Base-by-base conservation (phyloP, 2,329 filamentous ascomycete genomes). In the Penicillium frequentans region DNA sequence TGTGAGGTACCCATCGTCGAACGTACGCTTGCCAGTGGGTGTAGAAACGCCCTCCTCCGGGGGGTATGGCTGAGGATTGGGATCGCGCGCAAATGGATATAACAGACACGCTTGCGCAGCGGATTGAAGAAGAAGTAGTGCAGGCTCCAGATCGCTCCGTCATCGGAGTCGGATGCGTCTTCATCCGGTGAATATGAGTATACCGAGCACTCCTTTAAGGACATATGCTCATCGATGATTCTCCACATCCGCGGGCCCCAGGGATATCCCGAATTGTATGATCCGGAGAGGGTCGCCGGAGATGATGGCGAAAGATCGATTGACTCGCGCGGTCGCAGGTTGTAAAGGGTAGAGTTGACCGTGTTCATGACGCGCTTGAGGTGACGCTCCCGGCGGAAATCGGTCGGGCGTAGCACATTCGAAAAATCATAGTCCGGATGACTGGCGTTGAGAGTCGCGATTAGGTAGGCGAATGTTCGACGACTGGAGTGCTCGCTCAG, bases 121-220 rank as follows among this genome's bases (percentile, higher is more conserved):
- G 93, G 93, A 81, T 96, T 97, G 83, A 97, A 98, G 75, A 98
- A 96, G 80, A 99, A 96, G 76, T 96, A 97, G 74, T 98, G 93
- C 61, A 93, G 83, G 49, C 90, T 92, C 93, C 93, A 99, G 61
- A 99, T 93, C 10, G 93, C 89, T 60, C 91, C 90, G 70, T 97
- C 92, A 60, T 96, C 93, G 58, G 96, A 93, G 61, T 92, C 92
- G 68, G 96, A 96, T 0, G 92, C 91, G 69, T 96, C 93, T 59
- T 93, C 90, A 42, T 91, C 88, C 0, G 95, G 95, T 51, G 89
- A 86, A 77, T 96, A 99, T 55, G 89, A 90, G 74, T 96, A 98
- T 60, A 93, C 86, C 55, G 88, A 89, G 77, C 95, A 99, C 65
- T 96, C 89, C 64, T 90, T 88, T 44, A 98, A 82, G 49, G 86